phyloP scores from a whole-genome alignment of 345 rosid species.

The Citrus unshiu region DNA sequence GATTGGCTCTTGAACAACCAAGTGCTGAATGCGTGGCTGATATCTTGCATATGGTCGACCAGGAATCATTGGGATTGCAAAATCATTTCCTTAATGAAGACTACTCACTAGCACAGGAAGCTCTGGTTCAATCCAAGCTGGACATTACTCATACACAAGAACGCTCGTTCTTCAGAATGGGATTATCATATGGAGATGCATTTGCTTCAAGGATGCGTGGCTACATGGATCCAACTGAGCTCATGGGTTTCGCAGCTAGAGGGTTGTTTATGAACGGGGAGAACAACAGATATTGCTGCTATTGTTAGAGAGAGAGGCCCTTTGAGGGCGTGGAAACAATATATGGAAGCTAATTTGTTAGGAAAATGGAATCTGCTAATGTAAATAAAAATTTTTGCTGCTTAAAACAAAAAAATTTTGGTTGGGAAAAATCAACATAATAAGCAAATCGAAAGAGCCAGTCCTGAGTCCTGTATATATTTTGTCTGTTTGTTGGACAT shows the following conservation, averaged over 20 bases:
- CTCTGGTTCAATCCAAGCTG: constrained; percentile 1
- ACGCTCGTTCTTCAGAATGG: constrained; percentile 19
- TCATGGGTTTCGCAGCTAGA: constrained; percentile 81
- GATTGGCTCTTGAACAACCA: constrained; percentile 48
- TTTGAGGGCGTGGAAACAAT: constrained; percentile 61
- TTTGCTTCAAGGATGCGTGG: constrained; percentile 44
- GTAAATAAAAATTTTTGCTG: neutral
- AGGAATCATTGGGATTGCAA: constrained; percentile 57
- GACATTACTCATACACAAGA: neutral
- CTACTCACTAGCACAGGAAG: neutral
- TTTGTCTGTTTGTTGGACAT: neutral
- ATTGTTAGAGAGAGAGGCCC: constrained; percentile 24
- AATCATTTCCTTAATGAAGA: constrained; percentile 14
- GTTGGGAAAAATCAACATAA: neutral
- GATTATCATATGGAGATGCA: constrained; percentile 32
- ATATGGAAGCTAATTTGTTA: constrained; percentile 31
- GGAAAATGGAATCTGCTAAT: constrained; percentile 20
- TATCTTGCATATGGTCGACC: constrained; percentile 46
- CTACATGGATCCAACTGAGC: constrained; percentile 49
- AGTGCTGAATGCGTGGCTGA: constrained; percentile 34
- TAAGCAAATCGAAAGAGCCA: neutral
- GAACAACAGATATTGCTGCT: constrained; percentile 9
- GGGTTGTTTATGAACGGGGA: constrained; percentile 42
- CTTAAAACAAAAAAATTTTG: neutral
- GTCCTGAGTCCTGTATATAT: neutral